Conservation (phyloP, 106 monocot species). For the Ottelia alismoides region DNA sequence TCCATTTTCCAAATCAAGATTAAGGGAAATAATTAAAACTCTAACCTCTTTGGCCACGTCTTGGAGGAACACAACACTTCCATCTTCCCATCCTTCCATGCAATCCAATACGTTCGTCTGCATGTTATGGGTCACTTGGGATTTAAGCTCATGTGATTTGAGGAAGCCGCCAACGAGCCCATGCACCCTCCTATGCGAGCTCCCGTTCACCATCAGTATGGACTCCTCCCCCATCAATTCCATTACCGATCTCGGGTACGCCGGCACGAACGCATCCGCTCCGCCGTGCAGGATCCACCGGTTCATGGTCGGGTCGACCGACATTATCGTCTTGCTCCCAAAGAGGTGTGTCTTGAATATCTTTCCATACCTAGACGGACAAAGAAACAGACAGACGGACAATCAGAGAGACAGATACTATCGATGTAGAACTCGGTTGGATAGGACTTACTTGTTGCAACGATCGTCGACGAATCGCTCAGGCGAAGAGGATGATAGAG, state of each 20-base stretch:
- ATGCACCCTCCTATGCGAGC: conserved; percentile 52
- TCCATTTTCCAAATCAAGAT: no score
- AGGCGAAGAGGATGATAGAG: conserved; percentile 43
- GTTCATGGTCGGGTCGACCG: conserved; percentile 70
- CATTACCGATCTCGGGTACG: conserved; percentile 66
- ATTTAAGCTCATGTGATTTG: conserved; percentile 49
- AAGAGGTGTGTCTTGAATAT: conserved; percentile 89
- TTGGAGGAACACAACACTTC: conserved; percentile 49
- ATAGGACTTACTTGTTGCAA: conserved; percentile 23
- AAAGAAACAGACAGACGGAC: neutral
- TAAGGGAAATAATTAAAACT: neutral
- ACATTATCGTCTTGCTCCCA: conserved; percentile 70
- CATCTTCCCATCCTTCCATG: conserved; percentile 42
- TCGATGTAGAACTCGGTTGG: neutral
- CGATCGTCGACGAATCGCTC: conserved; percentile 86
- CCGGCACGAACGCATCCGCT: conserved; percentile 49
- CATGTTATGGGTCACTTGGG: conserved; percentile 76
- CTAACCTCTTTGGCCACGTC: conserved; percentile 59
- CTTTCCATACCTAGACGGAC: conserved; percentile 41
- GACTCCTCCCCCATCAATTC: conserved; percentile 82
- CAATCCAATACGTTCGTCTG: conserved; percentile 20
- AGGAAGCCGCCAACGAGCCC: conserved; percentile 72
- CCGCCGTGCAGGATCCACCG: conserved; percentile 61
- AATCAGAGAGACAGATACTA: neutral
- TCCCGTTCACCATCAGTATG: conserved; percentile 76